These are phyloP conservation scores for Coix lacrymajobi DNA, from an alignment of 176 grass and related monocot species.

Conservation along the genomic window DNA sequence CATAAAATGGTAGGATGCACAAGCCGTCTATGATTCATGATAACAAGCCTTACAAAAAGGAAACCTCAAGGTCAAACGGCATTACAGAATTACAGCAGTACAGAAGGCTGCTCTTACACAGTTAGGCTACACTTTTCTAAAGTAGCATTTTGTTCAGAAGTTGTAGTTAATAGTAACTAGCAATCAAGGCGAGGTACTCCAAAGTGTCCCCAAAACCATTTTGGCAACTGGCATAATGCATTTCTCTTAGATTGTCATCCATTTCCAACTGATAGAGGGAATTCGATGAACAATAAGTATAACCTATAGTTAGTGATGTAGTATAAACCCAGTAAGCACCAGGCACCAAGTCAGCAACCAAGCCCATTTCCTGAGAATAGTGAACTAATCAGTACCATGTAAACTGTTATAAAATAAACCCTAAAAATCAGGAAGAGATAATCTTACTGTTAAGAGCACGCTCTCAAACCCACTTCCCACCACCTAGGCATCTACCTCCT, in stretches of 20 bases:
- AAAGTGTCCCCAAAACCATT: background rate
- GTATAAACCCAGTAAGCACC: conserved; percentile 1
- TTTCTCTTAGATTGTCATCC: background rate
- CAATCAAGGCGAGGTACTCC: conserved; percentile 13
- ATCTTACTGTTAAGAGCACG: conserved; percentile 20
- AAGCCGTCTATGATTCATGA: background rate
- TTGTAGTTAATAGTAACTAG: conserved; percentile 13
- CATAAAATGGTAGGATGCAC: background rate
- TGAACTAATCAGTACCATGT: conserved; percentile 14
- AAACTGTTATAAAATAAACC: background rate
- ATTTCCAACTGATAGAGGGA: background rate
- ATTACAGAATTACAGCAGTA: background rate
- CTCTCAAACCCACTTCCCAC: background rate
- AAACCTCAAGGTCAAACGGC: background rate
- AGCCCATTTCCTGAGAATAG: conserved; percentile 35
- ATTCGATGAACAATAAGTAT: background rate
- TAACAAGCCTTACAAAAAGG: background rate
- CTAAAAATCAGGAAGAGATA: background rate
- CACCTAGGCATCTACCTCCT: conserved; percentile 22
- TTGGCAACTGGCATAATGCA: background rate
- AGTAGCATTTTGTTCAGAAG: background rate
- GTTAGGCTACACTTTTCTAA: background rate
- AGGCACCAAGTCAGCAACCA: conserved; percentile 8
- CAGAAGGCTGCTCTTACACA: conserved; percentile 7
- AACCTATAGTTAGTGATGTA: conserved; percentile 24